Conservation (phyloP, 108 stramenopile genomes). For the Cylindrotheca closterium region DNA sequence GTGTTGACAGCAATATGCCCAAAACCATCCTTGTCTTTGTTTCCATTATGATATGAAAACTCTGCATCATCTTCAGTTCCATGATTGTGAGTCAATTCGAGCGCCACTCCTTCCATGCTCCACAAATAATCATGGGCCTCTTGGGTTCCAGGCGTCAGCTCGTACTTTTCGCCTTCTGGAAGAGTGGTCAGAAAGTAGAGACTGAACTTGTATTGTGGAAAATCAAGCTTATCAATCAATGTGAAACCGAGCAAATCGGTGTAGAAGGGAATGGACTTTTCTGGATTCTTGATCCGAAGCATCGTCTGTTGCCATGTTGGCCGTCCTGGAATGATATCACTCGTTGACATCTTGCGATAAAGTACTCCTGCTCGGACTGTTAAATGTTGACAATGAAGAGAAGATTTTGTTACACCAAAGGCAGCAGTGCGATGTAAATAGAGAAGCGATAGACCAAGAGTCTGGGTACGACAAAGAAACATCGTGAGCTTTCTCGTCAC, state of each 20-base stretch:
- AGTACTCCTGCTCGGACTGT: not conserved
- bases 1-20: conserved; percentile 51
- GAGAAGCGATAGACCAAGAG: not conserved
- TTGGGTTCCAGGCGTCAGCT: conserved; percentile 67
- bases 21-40: conserved; percentile 81
- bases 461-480: not conserved
- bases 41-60: conserved; percentile 82
- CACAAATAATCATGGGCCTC: conserved; percentile 87
- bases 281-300: conserved; percentile 80
- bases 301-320: conserved; percentile 92
- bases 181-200: conserved; percentile 78
- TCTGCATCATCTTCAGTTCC: conserved; percentile 71
- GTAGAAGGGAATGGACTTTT: conserved; percentile 71
- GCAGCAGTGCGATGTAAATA: not conserved
- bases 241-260: conserved; percentile 74
- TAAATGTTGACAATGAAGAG: not conserved
- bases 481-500: not conserved
- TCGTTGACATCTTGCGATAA: conserved; percentile 8
- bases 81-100: conserved; percentile 93
- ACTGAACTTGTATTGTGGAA: conserved; percentile 75
- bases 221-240: conserved; percentile 77
- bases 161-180: conserved; percentile 54
- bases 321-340: conserved; percentile 57
- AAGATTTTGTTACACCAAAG: not conserved
- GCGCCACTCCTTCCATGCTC: conserved; percentile 75